phyloP scores from a whole-genome alignment of 2,329 filamentous ascomycete genomes.

The Paracamarosporium sp. region DNA sequence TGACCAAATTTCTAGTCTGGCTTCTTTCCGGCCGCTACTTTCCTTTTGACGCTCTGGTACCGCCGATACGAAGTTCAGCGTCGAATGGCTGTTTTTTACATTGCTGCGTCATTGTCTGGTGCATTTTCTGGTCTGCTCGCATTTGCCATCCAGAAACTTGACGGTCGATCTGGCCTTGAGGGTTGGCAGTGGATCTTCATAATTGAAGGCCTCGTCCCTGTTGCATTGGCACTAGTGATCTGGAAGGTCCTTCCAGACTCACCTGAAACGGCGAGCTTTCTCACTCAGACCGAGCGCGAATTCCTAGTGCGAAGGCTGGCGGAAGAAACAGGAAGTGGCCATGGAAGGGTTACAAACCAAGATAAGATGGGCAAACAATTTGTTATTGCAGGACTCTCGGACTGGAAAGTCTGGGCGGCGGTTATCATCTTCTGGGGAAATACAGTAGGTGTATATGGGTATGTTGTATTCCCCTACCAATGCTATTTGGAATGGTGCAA shows the following conservation, averaged over 20 bases:
- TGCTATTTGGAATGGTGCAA: background rate
- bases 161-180: constrained; percentile 30
- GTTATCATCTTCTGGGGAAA: constrained; percentile 49
- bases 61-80: constrained; percentile 42
- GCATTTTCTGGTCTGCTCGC: constrained; percentile 46
- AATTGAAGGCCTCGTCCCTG: constrained; percentile 39
- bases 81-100: constrained; percentile 45
- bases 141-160: constrained; percentile 40
- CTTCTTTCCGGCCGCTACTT: constrained; percentile 69
- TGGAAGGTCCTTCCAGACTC: constrained; percentile 63
- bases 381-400: constrained; percentile 56
- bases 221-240: constrained; percentile 51
- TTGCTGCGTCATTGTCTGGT: constrained; percentile 40
- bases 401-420: constrained; percentile 45
- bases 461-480: constrained; percentile 10
- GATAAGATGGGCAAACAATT: constrained; percentile 56
- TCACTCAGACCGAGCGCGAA: constrained; percentile 42
- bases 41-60: constrained; percentile 45
- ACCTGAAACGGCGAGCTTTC: constrained; percentile 47
- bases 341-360: constrained; percentile 56
- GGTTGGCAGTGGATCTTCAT: constrained; percentile 46
- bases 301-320: constrained; percentile 39
- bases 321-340: constrained; percentile 53
- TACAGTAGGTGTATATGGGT: constrained; percentile 45
- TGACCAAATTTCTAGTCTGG: constrained; percentile 53